These are phyloP conservation scores for Cubamyces sp. DNA, from an alignment of 768 basidiomycete genomes.

Conservation along the genomic window DNA sequence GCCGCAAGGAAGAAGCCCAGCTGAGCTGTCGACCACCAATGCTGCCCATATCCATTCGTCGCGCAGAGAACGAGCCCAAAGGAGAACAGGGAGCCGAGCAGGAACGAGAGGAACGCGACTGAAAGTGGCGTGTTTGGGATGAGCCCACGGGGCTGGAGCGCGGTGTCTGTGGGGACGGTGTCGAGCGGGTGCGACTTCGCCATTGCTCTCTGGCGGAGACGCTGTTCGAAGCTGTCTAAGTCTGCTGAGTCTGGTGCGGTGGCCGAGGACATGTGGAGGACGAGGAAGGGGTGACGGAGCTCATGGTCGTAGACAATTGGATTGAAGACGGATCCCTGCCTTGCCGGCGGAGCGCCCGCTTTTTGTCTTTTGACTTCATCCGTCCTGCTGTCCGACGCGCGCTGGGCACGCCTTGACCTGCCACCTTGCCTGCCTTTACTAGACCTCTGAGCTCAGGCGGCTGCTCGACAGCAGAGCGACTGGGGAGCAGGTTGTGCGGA, in stretches of 20 bases:
- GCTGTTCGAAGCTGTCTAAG: slow-evolving; percentile 32
- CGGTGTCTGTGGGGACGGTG: slow-evolving; percentile 51
- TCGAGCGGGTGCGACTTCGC: slow-evolving; percentile 48
- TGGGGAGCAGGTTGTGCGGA: too few species aligned
- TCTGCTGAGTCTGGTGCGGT: slow-evolving; percentile 1
- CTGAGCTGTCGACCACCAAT: slow-evolving; percentile 73
- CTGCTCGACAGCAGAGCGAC: too few species aligned
- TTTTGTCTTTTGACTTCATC: slow-evolving; percentile 7
- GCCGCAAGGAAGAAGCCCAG: slow-evolving; percentile 83
- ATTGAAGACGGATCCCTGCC: slow-evolving; percentile 5
- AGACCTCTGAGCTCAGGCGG: background rate
- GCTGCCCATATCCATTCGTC: slow-evolving; percentile 45
- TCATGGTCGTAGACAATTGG: slow-evolving; percentile 24
- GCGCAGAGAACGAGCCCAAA: slow-evolving; percentile 57
- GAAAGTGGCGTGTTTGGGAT: slow-evolving; percentile 92
- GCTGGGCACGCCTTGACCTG: background rate
- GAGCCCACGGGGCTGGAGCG: slow-evolving; percentile 47
- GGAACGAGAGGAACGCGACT: slow-evolving; percentile 76
- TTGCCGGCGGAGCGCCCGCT: slow-evolving; percentile 11
- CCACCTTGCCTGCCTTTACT: background rate
- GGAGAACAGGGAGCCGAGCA: slow-evolving; percentile 76
- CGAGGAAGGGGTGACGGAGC: background rate
- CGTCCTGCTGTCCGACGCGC: background rate
- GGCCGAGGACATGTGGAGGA: slow-evolving; percentile 14
- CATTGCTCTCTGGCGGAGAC: slow-evolving; percentile 46